Evolutionary conservation across 73 alveolate species (phyloP).

Genomic region (Paramecium pentaurelia): DNA sequence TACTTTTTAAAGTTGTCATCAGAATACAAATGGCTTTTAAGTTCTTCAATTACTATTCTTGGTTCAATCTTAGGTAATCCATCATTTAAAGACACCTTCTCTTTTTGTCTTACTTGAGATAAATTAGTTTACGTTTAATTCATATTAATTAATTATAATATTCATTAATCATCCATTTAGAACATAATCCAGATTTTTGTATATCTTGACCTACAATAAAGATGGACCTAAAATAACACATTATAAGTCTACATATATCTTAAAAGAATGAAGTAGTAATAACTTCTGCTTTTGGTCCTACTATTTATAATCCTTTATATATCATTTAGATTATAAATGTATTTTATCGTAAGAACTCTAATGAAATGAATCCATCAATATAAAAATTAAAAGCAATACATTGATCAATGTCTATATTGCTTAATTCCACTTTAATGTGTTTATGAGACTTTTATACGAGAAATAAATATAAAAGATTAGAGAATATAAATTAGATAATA

Average conservation of each 20-base stretch:
- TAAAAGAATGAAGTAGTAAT: background rate
- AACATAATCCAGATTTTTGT: background rate
- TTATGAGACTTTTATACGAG: background rate
- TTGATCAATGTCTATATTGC: background rate
- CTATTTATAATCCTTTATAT: background rate
- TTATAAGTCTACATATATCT: background rate
- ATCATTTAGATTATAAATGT: background rate
- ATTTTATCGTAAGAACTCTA: background rate
- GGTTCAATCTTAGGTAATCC: conserved; percentile 8
- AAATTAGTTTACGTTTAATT: background rate
- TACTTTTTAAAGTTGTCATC: background rate
- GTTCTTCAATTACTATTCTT: background rate
- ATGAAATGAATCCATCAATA: background rate
- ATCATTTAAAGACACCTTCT: background rate
- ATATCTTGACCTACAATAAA: background rate
- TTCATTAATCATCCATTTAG: background rate
- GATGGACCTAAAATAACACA: background rate
- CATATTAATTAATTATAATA: background rate
- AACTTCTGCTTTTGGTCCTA: background rate
- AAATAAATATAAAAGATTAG: background rate
- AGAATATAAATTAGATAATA: background rate
- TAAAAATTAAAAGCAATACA: background rate
- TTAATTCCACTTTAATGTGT: background rate
- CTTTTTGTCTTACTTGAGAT: background rate
- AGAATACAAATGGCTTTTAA: background rate